Evolutionary conservation across 345 rosid species (phyloP).

Genomic region (Barbarea vulgaris): DNA sequence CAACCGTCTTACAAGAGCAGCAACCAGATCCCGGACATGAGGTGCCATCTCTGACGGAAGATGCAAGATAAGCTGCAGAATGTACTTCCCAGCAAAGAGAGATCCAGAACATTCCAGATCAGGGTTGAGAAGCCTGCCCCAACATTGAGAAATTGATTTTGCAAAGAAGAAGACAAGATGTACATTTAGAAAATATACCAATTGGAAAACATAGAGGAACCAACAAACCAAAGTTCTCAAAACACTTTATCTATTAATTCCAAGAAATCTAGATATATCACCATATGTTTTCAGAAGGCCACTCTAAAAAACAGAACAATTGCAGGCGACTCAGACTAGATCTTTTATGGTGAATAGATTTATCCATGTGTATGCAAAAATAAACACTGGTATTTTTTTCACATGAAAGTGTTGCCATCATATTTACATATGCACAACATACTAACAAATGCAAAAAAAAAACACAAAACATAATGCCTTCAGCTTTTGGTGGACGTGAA

Average conservation of each 20-base stretch:
- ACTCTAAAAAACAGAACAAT: not conserved
- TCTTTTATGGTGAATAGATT: slow-evolving; percentile 10
- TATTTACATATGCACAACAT: slow-evolving; percentile 22
- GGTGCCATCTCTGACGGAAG: slow-evolving; percentile 87
- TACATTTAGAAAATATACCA: slow-evolving; percentile 11
- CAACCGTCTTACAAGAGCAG: slow-evolving; percentile 88
- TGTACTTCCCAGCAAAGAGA: slow-evolving; percentile 83
- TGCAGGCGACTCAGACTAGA: slow-evolving; percentile 9
- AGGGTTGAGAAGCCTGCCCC: slow-evolving; percentile 88
- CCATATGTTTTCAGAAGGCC: slow-evolving; percentile 1
- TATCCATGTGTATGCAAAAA: not conserved
- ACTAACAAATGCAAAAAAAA: slow-evolving; percentile 14
- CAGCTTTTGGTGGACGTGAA: slow-evolving; percentile 17
- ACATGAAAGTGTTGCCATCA: slow-evolving; percentile 23
- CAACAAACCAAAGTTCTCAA: slow-evolving; percentile 22
- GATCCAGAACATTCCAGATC: slow-evolving; percentile 91
- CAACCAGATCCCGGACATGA: slow-evolving; percentile 69
- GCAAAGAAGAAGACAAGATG: slow-evolving; percentile 9
- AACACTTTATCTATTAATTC: slow-evolving; percentile 9
- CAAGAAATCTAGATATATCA: slow-evolving; percentile 4
- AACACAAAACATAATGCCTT: slow-evolving; percentile 17
- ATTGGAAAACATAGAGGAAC: slow-evolving; percentile 14
- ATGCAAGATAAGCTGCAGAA: slow-evolving; percentile 91
- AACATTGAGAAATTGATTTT: slow-evolving; percentile 21
- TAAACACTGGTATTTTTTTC: not conserved